phyloP scores from a whole-genome alignment of 768 basidiomycete species.

The Calocera viscosa region DNA sequence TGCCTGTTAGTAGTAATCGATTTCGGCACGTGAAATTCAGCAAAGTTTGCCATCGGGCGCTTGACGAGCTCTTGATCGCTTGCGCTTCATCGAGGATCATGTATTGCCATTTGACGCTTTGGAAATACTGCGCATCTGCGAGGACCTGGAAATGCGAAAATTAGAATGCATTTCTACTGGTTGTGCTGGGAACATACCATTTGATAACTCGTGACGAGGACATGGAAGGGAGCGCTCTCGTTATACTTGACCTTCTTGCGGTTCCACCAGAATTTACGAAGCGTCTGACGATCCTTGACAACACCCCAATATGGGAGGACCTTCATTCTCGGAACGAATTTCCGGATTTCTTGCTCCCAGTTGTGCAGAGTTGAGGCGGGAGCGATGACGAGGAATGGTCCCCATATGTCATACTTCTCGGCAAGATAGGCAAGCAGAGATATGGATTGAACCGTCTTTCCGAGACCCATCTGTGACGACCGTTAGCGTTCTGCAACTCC shows the following conservation, averaged over 20 bases:
- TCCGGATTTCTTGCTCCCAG: slow-evolving; percentile 96
- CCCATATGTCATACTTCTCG: slow-evolving; percentile 97
- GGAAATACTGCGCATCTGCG: slow-evolving; percentile 95
- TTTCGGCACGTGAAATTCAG: slow-evolving; percentile 94
- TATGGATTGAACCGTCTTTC: slow-evolving; percentile 92
- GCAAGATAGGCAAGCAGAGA: slow-evolving; percentile 91
- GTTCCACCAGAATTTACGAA: slow-evolving; percentile 89
- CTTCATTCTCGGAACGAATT: slow-evolving; percentile 87
- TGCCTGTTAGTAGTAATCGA: slow-evolving; percentile 86
- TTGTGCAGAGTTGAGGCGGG: slow-evolving; percentile 96
- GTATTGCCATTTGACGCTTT: slow-evolving; percentile 97
- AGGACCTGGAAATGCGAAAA: slow-evolving; percentile 46
- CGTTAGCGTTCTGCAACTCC: neutral
- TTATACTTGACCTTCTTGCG: slow-evolving; percentile 93
- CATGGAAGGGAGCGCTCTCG: slow-evolving; percentile 89
- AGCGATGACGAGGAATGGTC: slow-evolving; percentile 94
- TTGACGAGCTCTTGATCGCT: slow-evolving; percentile 96
- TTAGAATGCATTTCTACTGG: neutral
- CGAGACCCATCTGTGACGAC: slow-evolving; percentile 17
- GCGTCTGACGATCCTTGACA: slow-evolving; percentile 84
- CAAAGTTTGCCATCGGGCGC: slow-evolving; percentile 92
- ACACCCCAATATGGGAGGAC: slow-evolving; percentile 98
- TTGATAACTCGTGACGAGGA: slow-evolving; percentile 95
- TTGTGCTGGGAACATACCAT: slow-evolving; percentile 40
- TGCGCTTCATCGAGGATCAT: slow-evolving; percentile 99